phyloP scores from a whole-genome alignment of 2,329 filamentous ascomycete genomes.

The Hypomyces rosellus region DNA sequence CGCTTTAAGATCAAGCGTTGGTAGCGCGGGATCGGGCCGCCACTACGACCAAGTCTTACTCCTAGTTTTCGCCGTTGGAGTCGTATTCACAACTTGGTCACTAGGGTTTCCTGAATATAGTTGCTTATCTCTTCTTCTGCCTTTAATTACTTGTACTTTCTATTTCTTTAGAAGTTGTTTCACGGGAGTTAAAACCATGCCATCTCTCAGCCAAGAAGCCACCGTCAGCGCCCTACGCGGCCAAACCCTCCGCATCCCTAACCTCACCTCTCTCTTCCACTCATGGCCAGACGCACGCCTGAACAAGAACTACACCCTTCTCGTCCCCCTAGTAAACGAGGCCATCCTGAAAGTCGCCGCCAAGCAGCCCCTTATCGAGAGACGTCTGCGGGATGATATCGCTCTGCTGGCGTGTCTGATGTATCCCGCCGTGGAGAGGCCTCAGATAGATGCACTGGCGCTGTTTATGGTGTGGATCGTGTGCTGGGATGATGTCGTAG shows the following conservation, averaged over 20 bases:
- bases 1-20: too few relatives aligned
- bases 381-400: slow-evolving; percentile 29
- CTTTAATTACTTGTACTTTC: too few relatives aligned
- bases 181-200: not conserved
- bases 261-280: slow-evolving; percentile 19
- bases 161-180: too few relatives aligned
- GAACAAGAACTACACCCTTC: slow-evolving; percentile 18
- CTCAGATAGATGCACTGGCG: slow-evolving; percentile 17
- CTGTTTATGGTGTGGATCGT: slow-evolving; percentile 25
- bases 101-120: too few relatives aligned
- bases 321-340: slow-evolving; percentile 16
- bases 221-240: slow-evolving; percentile 20
- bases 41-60: too few relatives aligned
- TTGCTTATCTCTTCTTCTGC: too few relatives aligned
- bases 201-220: slow-evolving; percentile 12
- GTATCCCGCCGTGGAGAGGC: slow-evolving; percentile 18
- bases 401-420: slow-evolving; percentile 15
- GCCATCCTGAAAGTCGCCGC: slow-evolving; percentile 27
- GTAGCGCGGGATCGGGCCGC: too few relatives aligned
- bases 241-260: slow-evolving; percentile 22
- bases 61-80: too few relatives aligned
- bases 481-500: slow-evolving; percentile 29
- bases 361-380: slow-evolving; percentile 21
- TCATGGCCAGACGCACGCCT: slow-evolving; percentile 19
- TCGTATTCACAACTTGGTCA: too few relatives aligned